Conservation (phyloP, 1,139 yeast species). For the Insectozyma bohioensis region DNA sequence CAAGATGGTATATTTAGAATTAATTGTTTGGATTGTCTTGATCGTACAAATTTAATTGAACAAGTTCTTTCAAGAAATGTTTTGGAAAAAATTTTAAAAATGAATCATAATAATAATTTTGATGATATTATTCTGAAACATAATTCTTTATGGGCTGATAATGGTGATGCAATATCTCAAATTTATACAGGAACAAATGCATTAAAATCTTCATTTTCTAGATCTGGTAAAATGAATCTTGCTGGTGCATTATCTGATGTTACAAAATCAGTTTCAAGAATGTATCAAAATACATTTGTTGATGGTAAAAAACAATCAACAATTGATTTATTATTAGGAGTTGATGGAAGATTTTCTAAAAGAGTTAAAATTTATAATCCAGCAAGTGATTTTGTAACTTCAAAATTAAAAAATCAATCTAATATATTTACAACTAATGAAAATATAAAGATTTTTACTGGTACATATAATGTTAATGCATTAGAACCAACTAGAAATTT, state of each 20-base stretch:
- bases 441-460: slow-evolving; percentile 67
- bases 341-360: slow-evolving; percentile 63
- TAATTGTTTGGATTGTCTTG: slow-evolving; percentile 93
- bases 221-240: slow-evolving; percentile 92
- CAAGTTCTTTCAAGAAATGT: slow-evolving; percentile 70
- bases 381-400: slow-evolving; percentile 73
- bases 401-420: slow-evolving; percentile 51
- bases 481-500: slow-evolving; percentile 45
- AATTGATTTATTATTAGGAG: slow-evolving; percentile 83
- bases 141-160: slow-evolving; percentile 93
- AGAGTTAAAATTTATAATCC: slow-evolving; percentile 86
- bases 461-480: slow-evolving; percentile 90
- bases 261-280: slow-evolving; percentile 90
- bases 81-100: slow-evolving; percentile 59
- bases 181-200: slow-evolving; percentile 98
- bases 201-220: slow-evolving; percentile 85
- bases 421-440: slow-evolving; percentile 60
- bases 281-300: slow-evolving; percentile 93
- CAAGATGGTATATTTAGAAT: slow-evolving; percentile 91
- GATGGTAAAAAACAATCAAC: slow-evolving; percentile 88
- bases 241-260: slow-evolving; percentile 97
- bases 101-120: slow-evolving; percentile 35
- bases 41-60: slow-evolving; percentile 89
- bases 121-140: slow-evolving; percentile 64
- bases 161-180: slow-evolving; percentile 95